A percentile compares a stretch with the other conserved stretches of the same genome.
Conservation (phyloP, 2,329 filamentous ascomycete genomes). For the Microcyclospora pomicola region DNA sequence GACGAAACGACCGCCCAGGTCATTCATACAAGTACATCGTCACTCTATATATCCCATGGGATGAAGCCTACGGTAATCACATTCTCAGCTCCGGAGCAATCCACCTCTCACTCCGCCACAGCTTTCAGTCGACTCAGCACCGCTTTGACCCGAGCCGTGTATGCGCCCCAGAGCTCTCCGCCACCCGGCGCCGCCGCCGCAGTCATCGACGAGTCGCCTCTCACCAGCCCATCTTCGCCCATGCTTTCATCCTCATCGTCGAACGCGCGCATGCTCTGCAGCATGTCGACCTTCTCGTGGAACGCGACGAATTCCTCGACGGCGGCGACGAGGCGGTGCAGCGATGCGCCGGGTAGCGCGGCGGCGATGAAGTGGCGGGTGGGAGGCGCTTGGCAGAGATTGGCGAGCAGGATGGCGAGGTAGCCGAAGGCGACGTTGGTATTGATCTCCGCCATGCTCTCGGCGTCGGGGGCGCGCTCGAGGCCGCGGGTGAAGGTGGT, state of each 20-base stretch:
- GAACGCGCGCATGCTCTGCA: conserved; percentile 19
- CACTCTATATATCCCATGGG: not conserved
- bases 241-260: conserved; percentile 28
- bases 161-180: conserved; percentile 32
- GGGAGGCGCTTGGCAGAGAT: conserved; percentile 49
- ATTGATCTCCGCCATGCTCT: conserved; percentile 56
- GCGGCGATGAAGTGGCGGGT: conserved; percentile 23
- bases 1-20: not conserved
- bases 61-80: not conserved
- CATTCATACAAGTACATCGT: conserved; percentile 1
- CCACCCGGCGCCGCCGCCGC: conserved; percentile 9
- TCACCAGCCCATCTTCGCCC: no score
- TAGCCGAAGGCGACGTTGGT: conserved; percentile 78
- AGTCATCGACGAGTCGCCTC: no score
- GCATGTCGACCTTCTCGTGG: conserved; percentile 44
- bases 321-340: conserved; percentile 40
- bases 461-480: conserved; percentile 36
- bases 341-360: conserved; percentile 32
- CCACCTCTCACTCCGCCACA: conserved; percentile 2
- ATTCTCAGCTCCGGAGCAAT: not conserved
- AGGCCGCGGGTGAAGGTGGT: conserved; percentile 18
- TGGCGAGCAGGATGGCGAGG: conserved; percentile 69
- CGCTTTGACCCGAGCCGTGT: conserved; percentile 40
- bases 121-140: conserved; percentile 30
- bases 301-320: conserved; percentile 50